Conservation (phyloP, 2,329 filamentous ascomycete genomes). For the Trichoderma koningii region DNA sequence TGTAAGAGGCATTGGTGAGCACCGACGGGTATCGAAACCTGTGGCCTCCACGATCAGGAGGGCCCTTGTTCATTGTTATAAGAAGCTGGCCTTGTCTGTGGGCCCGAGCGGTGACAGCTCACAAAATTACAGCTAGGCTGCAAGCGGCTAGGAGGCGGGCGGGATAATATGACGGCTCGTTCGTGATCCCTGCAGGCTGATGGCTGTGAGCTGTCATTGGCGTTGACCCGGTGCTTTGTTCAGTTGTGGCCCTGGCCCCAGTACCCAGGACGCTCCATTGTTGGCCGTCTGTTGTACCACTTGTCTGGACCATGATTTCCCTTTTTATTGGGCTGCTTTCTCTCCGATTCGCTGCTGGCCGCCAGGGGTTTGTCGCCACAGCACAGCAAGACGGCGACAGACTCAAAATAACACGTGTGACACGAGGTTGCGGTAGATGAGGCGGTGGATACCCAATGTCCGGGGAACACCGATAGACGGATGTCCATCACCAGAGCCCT, state of each 20-base stretch:
- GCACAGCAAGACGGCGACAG: not conserved
- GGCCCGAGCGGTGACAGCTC: slow-evolving; percentile 16
- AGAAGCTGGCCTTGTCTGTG: slow-evolving; percentile 1
- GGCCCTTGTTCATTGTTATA: slow-evolving; percentile 1
- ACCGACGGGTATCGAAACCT: too few relatives aligned
- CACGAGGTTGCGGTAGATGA: slow-evolving; percentile 5
- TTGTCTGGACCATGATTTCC: too few relatives aligned
- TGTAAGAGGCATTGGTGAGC: not conserved
- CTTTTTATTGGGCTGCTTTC: not conserved
- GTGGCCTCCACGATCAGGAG: not conserved
- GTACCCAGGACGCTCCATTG: too few relatives aligned
- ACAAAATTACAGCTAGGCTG: slow-evolving; percentile 7
- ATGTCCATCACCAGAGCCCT: too few relatives aligned
- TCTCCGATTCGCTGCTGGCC: not conserved
- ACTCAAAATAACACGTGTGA: not conserved
- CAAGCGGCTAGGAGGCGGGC: not conserved
- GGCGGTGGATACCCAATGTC: slow-evolving; percentile 6
- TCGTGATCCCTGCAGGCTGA: slow-evolving; percentile 1
- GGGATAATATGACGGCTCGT: slow-evolving; percentile 14
- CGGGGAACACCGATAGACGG: not conserved
- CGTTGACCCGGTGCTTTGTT: not conserved
- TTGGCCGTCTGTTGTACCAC: too few relatives aligned
- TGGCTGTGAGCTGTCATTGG: not conserved
- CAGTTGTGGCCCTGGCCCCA: too few relatives aligned
- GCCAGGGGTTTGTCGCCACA: not conserved